Percentiles rank a stretch among this genome's conserved stretches.
phyloP scores from a whole-genome alignment of 1,139 yeast genomes.

The Sugiyamaella grinbergsii region DNA sequence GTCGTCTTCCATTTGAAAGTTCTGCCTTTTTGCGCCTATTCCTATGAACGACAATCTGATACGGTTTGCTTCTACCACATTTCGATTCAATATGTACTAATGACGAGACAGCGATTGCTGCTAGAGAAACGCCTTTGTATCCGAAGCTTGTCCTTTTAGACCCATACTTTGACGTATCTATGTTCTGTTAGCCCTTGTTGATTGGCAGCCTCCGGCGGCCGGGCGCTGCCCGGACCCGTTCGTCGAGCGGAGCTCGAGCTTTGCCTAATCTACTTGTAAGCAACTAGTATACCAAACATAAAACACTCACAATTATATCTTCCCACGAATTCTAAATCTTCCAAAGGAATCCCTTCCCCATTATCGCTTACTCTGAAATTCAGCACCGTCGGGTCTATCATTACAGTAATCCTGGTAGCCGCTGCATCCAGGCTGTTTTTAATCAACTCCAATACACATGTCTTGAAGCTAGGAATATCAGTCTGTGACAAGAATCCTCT shows the following conservation, averaged over 20 bases:
- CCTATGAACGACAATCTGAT: not conserved
- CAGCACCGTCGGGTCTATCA: conserved; percentile 46
- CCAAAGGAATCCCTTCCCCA: conserved; percentile 56
- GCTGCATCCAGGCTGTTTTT: conserved; percentile 52
- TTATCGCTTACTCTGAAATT: conserved; percentile 53
- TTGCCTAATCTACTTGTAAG: too few relatives aligned
- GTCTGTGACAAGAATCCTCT: conserved; percentile 4
- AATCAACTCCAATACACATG: conserved; percentile 35
- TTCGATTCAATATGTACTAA: conserved; percentile 36
- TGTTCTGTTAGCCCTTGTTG: not conserved
- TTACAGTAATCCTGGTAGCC: conserved; percentile 48
- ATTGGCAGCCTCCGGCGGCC: too few relatives aligned
- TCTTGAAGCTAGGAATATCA: conserved; percentile 18
- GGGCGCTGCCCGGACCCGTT: too few relatives aligned
- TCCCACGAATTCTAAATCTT: conserved; percentile 49
- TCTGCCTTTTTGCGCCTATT: conserved; percentile 41
- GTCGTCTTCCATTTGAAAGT: conserved; percentile 40
- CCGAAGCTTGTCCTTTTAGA: conserved; percentile 39
- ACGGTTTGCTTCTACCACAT: conserved; percentile 26
- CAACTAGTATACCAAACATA: conserved; percentile 2
- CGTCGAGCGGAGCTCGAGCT: too few relatives aligned
- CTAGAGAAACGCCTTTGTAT: conserved; percentile 41
- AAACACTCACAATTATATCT: conserved; percentile 38
- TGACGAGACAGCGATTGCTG: conserved; percentile 31
- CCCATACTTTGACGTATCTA: conserved; percentile 51